These are phyloP conservation scores for Tulasnella sp. DNA, from an alignment of 768 basidiomycete genomes.

Conservation along the genomic window DNA sequence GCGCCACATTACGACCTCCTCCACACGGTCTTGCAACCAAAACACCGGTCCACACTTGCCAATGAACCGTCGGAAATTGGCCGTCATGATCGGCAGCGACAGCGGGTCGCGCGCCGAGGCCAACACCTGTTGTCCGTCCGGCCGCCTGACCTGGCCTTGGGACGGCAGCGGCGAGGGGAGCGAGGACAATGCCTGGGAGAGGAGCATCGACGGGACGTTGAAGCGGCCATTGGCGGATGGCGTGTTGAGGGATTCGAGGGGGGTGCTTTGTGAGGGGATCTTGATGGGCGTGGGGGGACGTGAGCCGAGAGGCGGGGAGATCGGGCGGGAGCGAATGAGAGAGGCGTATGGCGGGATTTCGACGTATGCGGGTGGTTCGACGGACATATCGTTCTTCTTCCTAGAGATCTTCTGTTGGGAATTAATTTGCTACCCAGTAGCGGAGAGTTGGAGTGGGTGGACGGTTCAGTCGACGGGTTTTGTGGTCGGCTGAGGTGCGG, in stretches of 20 bases:
- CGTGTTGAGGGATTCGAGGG: not conserved
- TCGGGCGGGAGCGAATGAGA: not conserved
- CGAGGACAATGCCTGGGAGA: conserved; percentile 22
- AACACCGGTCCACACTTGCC: conserved; percentile 65
- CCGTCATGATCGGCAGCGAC: conserved; percentile 62
- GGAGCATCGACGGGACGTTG: conserved; percentile 24
- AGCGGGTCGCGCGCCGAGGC: conserved; percentile 35
- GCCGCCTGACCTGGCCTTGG: not conserved
- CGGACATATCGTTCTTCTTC: too few relatives aligned
- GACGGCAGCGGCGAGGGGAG: conserved; percentile 1
- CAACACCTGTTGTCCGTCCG: not conserved
- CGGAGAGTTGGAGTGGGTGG: too few relatives aligned
- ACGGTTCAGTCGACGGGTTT: too few relatives aligned
- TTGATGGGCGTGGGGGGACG: too few relatives aligned
- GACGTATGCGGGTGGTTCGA: conserved; percentile 3
- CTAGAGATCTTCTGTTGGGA: too few relatives aligned
- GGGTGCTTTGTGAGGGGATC: not conserved
- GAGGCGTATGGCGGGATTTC: conserved; percentile 3
- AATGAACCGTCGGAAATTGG: conserved; percentile 73
- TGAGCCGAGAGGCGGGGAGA: not conserved
- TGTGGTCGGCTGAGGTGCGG: too few relatives aligned
- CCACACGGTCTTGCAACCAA: conserved; percentile 79
- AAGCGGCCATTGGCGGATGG: conserved; percentile 21
- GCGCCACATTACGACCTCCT: conserved; percentile 77
- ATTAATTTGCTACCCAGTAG: too few relatives aligned